Evolutionary conservation across 1,139 yeast species (phyloP), one percentile per base, ranked within the genome.

Genomic region (Blastobotrys buckinghamii): DNA sequence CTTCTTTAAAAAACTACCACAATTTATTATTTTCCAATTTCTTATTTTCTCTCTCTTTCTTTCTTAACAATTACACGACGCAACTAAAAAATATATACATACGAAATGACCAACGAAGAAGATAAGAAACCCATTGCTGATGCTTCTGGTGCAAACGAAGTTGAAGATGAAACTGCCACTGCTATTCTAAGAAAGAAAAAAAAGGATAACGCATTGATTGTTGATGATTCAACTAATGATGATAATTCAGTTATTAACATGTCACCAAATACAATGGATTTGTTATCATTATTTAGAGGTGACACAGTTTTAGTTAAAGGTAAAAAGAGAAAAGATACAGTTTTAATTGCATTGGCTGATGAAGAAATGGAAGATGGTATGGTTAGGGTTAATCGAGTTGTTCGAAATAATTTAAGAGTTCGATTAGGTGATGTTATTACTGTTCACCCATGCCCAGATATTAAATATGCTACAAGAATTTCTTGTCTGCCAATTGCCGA

Each of bases 401-500:
- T 92, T 42, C 84, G 99, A 73, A 88, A 87, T 74, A 92, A 92
- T 73, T 77, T 92, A 68, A 79, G 97, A 59, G 94, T 92, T 53
- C 83, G 97, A 68, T 77, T 92, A 57, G 97, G 98, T 59, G 98
- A 92, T 64, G 78, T 92, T 57, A 79, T 92, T 53, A 77, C 96
- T 39, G 77, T 94, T 56, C 96, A 88, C 65, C 95, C 98, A 41
- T 92, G 97, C 67, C 97, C 98, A 30, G 98, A 92, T 69, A 92
- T 92, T 76, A 92, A 92, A 72, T 94, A 90, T 65, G 97, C 81
- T 69, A 63, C 62, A 53, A 69, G 97, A 69, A 90, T 92, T 65
- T 84, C 95, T n/a, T 96, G 90, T 43, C 76, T 94, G 69, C 98
- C 99, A 48, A 85, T 92, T 66, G 95, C 97, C 52, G 99, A 92